Evolutionary conservation across 805 yeast genomes (phyloP), one percentile per base, ranked within the genome.

Genomic region (Sugiyamaella mastotermitis): DNA sequence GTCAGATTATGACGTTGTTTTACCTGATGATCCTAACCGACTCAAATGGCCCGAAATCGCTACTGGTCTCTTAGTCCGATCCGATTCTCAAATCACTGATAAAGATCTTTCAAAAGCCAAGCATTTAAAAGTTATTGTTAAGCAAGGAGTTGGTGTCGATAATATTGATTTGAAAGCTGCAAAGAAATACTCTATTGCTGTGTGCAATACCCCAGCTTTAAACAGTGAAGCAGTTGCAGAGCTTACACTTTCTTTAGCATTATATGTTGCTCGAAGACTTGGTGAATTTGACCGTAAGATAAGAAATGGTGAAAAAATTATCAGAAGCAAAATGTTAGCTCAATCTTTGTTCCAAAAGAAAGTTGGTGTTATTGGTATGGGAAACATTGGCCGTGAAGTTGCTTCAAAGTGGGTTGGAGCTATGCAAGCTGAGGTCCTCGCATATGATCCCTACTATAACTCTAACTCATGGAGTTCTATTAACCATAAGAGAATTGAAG

Each of bases 191-290:
- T 5, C 5, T 18, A 16, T 36, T 29, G 20, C 20, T 10, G 39
- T 36, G 20, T 36, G 39, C 20, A 36, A 36, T 18, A 36, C 39
- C 7, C 39, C 39, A 8, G 39, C 39, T n/a, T 28, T 36, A 5
- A 36, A 36, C 19, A 29, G 35, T 18, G 39, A 36, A 18, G 39
- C 39, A n/a, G 39, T 36, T 8, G 39, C 39, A 11, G 39, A 36
- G 29, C 35, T 36, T n/a, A 18, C 39, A 8, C 25, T 36, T 15
- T 20, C 39, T 36, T 16, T 36, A 20, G 39, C 35, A 4, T 23
- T 36, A 10, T 16, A 20, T 8, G 26, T 36, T 5, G 39, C 35
- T 11, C 27, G 39, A 27, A 24, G 39, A 11, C 8, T 36, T 13
- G 23, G 35, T 4, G 39, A 36, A 21, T 18, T 36, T 14, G 39